These are phyloP conservation scores for Primulina tabacum DNA, from an alignment of 257 asterid species.

Conservation along the genomic window DNA sequence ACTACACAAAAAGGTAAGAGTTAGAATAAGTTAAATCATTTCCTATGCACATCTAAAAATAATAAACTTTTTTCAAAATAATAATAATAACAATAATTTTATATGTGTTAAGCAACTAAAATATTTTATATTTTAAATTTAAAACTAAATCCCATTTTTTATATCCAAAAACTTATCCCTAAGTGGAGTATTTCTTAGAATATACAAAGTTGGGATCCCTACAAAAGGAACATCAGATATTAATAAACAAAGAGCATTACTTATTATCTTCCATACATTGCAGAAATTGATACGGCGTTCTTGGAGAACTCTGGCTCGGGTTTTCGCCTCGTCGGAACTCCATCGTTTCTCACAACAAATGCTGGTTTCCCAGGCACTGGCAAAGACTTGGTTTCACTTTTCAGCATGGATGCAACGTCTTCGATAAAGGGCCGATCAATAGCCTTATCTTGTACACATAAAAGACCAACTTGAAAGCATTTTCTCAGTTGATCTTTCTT, in stretches of 20 bases:
- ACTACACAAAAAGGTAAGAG: too few species aligned
- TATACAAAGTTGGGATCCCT: too few species aligned
- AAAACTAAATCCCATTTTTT: too few species aligned
- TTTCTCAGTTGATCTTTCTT: constrained; percentile 23
- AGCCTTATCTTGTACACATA: not conserved
- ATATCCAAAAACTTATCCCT: too few species aligned
- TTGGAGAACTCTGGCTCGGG: not conserved
- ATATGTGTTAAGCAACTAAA: too few species aligned
- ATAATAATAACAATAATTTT: too few species aligned
- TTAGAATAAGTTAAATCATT: too few species aligned
- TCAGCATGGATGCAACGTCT: not conserved
- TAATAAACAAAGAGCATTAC: not conserved
- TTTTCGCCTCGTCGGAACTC: not conserved
- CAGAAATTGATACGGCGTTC: not conserved
- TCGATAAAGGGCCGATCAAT: not conserved
- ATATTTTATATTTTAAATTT: too few species aligned
- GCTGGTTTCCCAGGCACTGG: not conserved
- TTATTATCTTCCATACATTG: not conserved
- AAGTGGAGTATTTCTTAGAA: too few species aligned
- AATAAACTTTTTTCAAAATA: too few species aligned
- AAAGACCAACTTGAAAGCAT: constrained; percentile 20
- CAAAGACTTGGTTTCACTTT: not conserved
- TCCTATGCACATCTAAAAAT: too few species aligned
- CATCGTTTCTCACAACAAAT: not conserved
- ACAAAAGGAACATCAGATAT: too few species aligned